A percentile compares a stretch with the other conserved stretches of the same genome.
These are phyloP conservation scores for Nepenthes mirabilis DNA, from an alignment of 148 eudicot genomes.

Conservation along the genomic window DNA sequence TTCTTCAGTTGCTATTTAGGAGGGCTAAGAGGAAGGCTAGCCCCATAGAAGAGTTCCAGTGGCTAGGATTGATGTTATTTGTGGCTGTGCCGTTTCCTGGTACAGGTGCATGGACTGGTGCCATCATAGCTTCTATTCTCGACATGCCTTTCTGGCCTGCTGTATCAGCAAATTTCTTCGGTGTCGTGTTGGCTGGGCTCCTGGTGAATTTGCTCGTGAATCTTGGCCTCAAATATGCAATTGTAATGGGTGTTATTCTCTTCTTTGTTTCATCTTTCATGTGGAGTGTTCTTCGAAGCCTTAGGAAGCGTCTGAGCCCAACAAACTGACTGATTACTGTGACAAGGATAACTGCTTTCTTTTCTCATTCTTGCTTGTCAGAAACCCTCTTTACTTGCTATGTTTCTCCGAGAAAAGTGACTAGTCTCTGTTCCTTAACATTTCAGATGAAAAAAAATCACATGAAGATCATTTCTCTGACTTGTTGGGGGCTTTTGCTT, in stretches of 20 bases:
- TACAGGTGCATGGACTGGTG: conserved; percentile 97
- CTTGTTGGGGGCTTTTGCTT: no score
- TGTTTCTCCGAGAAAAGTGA: no score
- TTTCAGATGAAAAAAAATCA: no score
- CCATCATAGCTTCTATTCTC: conserved; percentile 73
- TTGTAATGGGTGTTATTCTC: conserved; percentile 43
- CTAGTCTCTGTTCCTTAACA: no score
- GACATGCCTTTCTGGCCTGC: conserved; percentile 93
- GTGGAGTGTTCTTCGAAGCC: conserved; percentile 69
- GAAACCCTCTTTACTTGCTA: no score
- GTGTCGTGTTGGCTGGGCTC: conserved; percentile 83
- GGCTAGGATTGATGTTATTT: conserved; percentile 93
- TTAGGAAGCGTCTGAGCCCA: conserved; percentile 32
- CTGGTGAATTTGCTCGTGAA: conserved; percentile 82
- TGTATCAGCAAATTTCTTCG: conserved; percentile 78
- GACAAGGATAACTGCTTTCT: no score
- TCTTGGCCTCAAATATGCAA: conserved; percentile 81
- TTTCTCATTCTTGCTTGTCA: no score
- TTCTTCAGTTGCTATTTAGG: conserved; percentile 50
- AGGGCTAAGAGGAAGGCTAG: conserved; percentile 72
- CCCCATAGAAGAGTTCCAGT: conserved; percentile 84
- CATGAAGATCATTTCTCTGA: no score
- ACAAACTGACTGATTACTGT: conserved; percentile 12
- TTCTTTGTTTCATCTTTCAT: conserved; percentile 70
- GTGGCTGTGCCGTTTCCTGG: conserved; percentile 98